These are phyloP conservation scores for Prinsepia uniflora DNA, from an alignment of 306 rosid genomes.

Conservation along the genomic window DNA sequence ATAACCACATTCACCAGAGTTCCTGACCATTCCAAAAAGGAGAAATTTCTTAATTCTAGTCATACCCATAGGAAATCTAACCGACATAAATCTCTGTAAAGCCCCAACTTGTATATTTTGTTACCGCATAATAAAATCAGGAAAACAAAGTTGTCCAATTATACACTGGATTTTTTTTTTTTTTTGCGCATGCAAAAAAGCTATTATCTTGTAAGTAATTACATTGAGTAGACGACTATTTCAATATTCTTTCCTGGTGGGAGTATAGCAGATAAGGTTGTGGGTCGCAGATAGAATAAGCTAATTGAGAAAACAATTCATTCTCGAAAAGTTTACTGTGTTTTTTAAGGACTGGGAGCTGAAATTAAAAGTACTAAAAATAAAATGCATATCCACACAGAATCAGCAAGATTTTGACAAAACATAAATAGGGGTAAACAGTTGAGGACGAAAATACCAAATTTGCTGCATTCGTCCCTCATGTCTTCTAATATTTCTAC, in stretches of 20 bases:
- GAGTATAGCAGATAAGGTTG: background rate
- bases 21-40: slow-evolving; percentile 40
- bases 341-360: background rate
- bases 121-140: background rate
- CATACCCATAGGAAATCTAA: background rate
- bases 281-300: background rate
- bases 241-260: background rate
- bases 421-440: background rate
- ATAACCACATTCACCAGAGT: slow-evolving; percentile 61
- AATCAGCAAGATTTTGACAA: too few relatives aligned
- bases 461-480: slow-evolving; percentile 79
- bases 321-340: background rate
- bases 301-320: background rate
- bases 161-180: background rate
- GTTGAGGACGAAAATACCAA: slow-evolving; percentile 40
- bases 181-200: background rate
- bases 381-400: background rate
- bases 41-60: background rate
- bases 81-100: background rate
- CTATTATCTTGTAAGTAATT: background rate
- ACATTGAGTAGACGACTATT: background rate
- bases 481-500: slow-evolving; percentile 76
- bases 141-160: background rate
- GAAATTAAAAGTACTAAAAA: background rate
- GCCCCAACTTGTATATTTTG: background rate